Conservation (phyloP, 2,329 filamentous ascomycete genomes). For the Cercospora sp. region DNA sequence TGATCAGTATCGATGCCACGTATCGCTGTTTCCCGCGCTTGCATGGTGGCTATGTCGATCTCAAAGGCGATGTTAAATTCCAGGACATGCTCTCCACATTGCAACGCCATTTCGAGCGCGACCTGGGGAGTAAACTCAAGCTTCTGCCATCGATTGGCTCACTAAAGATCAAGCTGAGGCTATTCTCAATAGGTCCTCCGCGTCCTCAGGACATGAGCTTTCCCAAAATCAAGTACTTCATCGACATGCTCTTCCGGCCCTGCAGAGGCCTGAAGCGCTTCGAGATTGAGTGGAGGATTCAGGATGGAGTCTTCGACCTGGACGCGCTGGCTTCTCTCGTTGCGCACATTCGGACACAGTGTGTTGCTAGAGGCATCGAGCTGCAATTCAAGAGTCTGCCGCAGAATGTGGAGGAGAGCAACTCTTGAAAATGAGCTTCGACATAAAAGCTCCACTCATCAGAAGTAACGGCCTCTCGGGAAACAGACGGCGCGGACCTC, state of each 20-base stretch:
- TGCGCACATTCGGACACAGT: background rate
- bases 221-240: background rate
- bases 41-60: background rate
- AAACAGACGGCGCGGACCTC: background rate
- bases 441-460: background rate
- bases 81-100: background rate
- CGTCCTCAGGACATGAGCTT: background rate
- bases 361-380: background rate
- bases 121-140: background rate
- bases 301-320: background rate
- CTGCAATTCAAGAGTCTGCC: background rate
- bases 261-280: background rate
- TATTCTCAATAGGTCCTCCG: background rate
- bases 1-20: background rate
- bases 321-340: background rate
- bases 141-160: background rate
- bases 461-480: background rate
- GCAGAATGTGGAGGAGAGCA: background rate
- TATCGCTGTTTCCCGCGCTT: background rate
- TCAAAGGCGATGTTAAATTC: background rate
- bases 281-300: background rate
- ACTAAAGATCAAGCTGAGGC: background rate
- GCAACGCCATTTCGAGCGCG: background rate
- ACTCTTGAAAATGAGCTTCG: background rate
- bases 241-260: background rate